Evolutionary conservation across 805 yeast species (phyloP).

Genomic region (Candida methanosorbosa): DNA sequence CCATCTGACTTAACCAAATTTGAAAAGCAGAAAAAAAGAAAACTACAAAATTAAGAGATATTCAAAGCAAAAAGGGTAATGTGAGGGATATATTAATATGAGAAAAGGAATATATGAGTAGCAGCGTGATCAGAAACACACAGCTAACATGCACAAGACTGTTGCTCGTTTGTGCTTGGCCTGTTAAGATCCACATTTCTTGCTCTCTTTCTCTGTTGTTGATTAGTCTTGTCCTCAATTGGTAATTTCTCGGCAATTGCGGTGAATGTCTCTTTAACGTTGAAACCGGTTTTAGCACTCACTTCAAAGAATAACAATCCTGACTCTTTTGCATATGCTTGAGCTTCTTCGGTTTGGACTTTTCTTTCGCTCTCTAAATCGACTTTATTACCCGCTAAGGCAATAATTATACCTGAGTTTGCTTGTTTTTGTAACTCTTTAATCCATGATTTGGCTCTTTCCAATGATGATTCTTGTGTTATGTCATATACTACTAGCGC

Average conservation of each 20-base stretch:
- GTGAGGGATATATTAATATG: no score
- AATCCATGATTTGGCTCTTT: constrained; percentile 69
- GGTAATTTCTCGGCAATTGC: constrained; percentile 41
- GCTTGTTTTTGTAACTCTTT: constrained; percentile 80
- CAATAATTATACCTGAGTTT: constrained; percentile 62
- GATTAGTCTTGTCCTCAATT: constrained; percentile 17
- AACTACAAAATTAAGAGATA: no score
- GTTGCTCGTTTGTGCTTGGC: constrained; percentile 23
- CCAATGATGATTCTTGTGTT: constrained; percentile 57
- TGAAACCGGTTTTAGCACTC: constrained; percentile 50
- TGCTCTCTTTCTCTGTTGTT: constrained; percentile 12
- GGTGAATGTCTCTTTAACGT: constrained; percentile 38
- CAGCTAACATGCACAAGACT: constrained; percentile 21
- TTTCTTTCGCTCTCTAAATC: constrained; percentile 49
- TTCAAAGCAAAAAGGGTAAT: no score
- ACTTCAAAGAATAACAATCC: constrained; percentile 43
- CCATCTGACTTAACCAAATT: no score
- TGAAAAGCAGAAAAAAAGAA: no score
- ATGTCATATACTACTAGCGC: constrained; percentile 75
- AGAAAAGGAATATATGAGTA: no score
- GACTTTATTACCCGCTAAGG: constrained; percentile 71
- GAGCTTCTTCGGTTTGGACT: constrained; percentile 36
- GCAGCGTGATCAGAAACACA: no score
- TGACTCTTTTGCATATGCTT: constrained; percentile 46
- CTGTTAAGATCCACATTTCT: constrained; percentile 21